Evolutionary conservation across 352 stramenopile species (phyloP).

Genomic region (Phytophthora idaei): DNA sequence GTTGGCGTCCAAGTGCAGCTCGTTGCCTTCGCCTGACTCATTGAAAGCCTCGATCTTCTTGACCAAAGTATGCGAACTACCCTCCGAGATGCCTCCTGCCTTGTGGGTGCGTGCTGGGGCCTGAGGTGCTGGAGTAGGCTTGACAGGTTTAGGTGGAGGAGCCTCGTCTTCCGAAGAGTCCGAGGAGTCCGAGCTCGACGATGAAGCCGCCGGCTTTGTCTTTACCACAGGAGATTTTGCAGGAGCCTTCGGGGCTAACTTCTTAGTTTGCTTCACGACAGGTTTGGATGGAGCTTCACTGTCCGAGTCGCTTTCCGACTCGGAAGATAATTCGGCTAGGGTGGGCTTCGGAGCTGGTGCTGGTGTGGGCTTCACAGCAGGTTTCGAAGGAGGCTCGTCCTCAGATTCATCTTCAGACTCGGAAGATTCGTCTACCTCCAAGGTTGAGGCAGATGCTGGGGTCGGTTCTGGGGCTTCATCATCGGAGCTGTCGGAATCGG

Average conservation of each 20-base stretch:
- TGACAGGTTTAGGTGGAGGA: constrained; percentile 14
- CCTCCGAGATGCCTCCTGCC: constrained; percentile 55
- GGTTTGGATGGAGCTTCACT: constrained; percentile 17
- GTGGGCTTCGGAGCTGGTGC: constrained; percentile 14
- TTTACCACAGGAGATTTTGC: constrained; percentile 10
- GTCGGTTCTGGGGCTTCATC: constrained; percentile 24
- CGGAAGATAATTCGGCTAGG: constrained; percentile 31
- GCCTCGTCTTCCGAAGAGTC: constrained; percentile 30
- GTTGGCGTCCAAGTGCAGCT: constrained; percentile 73
- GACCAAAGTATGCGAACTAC: constrained; percentile 80
- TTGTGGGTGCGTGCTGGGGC: constrained; percentile 25
- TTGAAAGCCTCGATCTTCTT: constrained; percentile 82
- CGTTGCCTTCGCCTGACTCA: constrained; percentile 46
- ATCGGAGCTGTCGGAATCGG: constrained; percentile 32
- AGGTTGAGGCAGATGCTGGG: background rate
- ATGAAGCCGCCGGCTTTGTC: constrained; percentile 17
- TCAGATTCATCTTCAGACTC: constrained; percentile 18
- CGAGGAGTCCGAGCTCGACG: constrained; percentile 23
- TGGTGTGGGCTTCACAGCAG: constrained; percentile 11
- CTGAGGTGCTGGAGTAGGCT: constrained; percentile 14
- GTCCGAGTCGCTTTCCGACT: constrained; percentile 25
- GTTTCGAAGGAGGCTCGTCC: constrained; percentile 10
- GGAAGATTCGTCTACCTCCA: constrained; percentile 8
- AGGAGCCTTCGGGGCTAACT: constrained; percentile 11
- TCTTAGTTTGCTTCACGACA: constrained; percentile 20